These are phyloP conservation scores for Aspergillus jensenii DNA, from an alignment of 2,329 filamentous ascomycete species.

Conservation along the genomic window DNA sequence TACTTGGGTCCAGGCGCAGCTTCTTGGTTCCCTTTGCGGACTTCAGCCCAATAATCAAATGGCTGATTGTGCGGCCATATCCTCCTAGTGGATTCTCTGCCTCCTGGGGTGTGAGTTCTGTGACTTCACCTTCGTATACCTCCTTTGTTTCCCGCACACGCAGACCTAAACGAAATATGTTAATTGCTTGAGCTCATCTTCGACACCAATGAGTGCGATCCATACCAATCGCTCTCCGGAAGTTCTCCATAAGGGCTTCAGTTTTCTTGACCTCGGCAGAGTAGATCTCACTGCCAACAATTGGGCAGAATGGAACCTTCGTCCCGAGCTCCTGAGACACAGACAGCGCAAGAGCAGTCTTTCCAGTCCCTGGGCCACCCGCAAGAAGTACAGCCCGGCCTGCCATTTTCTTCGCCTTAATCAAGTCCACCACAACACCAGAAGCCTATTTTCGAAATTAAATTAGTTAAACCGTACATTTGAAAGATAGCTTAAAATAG, in stretches of 20 bases:
- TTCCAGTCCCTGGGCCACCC: conserved; percentile 92
- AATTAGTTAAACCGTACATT: conserved; percentile 13
- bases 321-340: conserved; percentile 96
- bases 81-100: conserved; percentile 95
- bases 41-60: conserved; percentile 90
- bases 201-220: neutral
- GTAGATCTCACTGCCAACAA: conserved; percentile 97
- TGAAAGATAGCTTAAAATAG: neutral
- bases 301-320: conserved; percentile 97
- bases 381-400: conserved; percentile 90
- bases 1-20: conserved; percentile 91
- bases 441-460: conserved; percentile 63
- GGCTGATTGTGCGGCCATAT: conserved; percentile 96
- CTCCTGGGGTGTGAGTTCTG: conserved; percentile 95
- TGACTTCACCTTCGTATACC: conserved; percentile 98
- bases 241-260: conserved; percentile 98
- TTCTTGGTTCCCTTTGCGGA: conserved; percentile 97
- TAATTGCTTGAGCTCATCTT: conserved; percentile 10
- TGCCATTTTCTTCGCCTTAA: conserved; percentile 96
- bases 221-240: conserved; percentile 86
- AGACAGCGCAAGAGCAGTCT: conserved; percentile 92
- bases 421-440: conserved; percentile 92
- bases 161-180: conserved; percentile 52
- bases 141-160: conserved; percentile 99
- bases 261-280: conserved; percentile 99